A percentile compares a stretch with the other conserved stretches of the same genome.
These are phyloP conservation scores for Escallonia herrerae DNA, from an alignment of 129 eudicot species.

Conservation along the genomic window DNA sequence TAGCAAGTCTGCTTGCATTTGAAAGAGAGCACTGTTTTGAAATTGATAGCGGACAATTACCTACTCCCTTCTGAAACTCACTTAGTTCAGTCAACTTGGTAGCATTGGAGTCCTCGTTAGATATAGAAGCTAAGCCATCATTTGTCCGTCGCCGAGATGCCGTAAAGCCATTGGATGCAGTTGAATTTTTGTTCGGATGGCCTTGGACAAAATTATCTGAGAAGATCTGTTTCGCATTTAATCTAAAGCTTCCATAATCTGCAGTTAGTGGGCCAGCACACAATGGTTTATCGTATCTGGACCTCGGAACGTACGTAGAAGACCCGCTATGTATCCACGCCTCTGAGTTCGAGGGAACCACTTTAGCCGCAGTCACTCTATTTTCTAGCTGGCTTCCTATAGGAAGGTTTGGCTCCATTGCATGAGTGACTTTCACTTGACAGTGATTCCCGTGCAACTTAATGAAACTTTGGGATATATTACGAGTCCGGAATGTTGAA, in stretches of 20 bases:
- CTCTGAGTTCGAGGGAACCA: conserved; percentile 26
- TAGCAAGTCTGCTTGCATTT: conserved; percentile 13
- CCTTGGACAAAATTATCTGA: conserved; percentile 21
- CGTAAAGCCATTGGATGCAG: conserved; percentile 12
- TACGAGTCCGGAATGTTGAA: conserved; percentile 20
- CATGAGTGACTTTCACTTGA: conserved; percentile 6
- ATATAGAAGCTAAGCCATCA: conserved; percentile 5
- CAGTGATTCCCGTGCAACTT: conserved; percentile 1
- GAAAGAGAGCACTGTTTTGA: conserved; percentile 14
- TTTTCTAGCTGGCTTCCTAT: conserved; percentile 7
- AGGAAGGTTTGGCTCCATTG: conserved; percentile 7
- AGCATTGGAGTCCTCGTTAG: conserved; percentile 1
- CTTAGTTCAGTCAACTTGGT: neutral
- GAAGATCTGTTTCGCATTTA: conserved; percentile 21
- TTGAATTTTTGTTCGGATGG: conserved; percentile 14
- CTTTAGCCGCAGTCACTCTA: conserved; percentile 25
- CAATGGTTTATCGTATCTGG: conserved; percentile 15
- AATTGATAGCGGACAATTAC: neutral
- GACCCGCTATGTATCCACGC: conserved; percentile 21
- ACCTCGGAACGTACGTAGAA: conserved; percentile 8
- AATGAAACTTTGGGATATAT: conserved; percentile 6
- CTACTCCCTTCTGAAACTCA: neutral
- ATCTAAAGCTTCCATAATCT: conserved; percentile 23
- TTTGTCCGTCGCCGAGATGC: conserved; percentile 12
- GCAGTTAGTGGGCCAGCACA: conserved; percentile 23